phyloP scores from a whole-genome alignment of 257 asterid species.

The Solanum phureja region DNA sequence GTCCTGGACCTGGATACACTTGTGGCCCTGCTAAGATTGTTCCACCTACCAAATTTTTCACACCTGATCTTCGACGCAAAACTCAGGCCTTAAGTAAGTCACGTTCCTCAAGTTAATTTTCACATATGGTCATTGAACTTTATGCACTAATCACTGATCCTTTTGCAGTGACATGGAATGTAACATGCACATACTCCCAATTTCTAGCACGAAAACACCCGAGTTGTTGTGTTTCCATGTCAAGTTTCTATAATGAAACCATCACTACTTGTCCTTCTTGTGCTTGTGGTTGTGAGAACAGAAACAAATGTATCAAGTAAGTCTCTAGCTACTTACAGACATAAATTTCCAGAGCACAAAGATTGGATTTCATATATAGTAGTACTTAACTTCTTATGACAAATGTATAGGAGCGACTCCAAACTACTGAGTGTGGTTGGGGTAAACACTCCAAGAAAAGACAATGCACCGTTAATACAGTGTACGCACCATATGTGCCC shows the following conservation, averaged over 20 bases:
- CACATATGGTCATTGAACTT: background rate
- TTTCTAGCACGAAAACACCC: constrained; percentile 61
- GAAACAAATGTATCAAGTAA: constrained; percentile 51
- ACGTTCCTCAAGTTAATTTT: background rate
- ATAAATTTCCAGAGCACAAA: background rate
- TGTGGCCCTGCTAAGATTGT: constrained; percentile 77
- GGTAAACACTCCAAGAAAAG: constrained; percentile 70
- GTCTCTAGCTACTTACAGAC: background rate
- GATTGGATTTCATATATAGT: background rate
- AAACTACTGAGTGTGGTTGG: constrained; percentile 64
- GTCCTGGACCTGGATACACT: constrained; percentile 73
- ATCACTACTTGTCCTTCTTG: constrained; percentile 64
- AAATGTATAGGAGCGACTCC: constrained; percentile 49
- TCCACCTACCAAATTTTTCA: constrained; percentile 54
- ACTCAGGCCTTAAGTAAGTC: constrained; percentile 67
- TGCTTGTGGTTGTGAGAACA: constrained; percentile 69
- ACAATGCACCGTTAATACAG: constrained; percentile 51
- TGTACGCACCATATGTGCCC: constrained; percentile 98
- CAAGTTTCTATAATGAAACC: constrained; percentile 74
- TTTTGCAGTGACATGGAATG: constrained; percentile 71
- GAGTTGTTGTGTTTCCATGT: constrained; percentile 66
- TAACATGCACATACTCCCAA: constrained; percentile 70
- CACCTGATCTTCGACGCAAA: constrained; percentile 58
- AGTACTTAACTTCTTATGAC: background rate
- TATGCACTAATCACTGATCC: background rate